Percentiles rank a stretch among this genome's conserved stretches.
Evolutionary conservation across 2,329 filamentous ascomycete genomes (phyloP).

Genomic region (Penicillium digitatum): DNA sequence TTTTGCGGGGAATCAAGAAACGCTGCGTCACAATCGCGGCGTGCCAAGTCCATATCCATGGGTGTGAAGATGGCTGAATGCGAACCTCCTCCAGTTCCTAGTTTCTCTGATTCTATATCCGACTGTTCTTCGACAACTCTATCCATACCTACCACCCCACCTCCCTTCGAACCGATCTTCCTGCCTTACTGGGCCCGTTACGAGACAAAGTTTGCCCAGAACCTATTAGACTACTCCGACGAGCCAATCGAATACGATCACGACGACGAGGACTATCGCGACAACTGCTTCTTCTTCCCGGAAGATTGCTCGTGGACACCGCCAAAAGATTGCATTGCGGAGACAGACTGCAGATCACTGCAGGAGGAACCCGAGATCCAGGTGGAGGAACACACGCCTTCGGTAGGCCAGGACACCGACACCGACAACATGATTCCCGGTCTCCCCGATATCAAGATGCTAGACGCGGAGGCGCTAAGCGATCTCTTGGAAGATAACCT

Average conservation of each 20-base stretch:
- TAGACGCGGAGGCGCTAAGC: conserved; percentile 41
- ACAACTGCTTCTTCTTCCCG: conserved; percentile 45
- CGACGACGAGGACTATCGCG: conserved; percentile 41
- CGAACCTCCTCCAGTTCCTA: conserved; percentile 24
- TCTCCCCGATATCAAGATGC: conserved; percentile 43
- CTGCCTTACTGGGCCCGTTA: conserved; percentile 41
- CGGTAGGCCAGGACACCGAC: conserved; percentile 8
- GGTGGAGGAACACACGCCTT: conserved; percentile 12
- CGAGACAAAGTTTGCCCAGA: conserved; percentile 38
- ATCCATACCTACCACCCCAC: background rate
- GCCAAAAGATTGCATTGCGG: conserved; percentile 29
- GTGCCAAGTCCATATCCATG: conserved; percentile 10
- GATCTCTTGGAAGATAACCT: conserved; percentile 43
- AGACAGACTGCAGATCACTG: conserved; percentile 17
- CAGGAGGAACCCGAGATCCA: conserved; percentile 8
- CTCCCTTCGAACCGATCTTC: conserved; percentile 23
- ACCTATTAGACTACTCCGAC: conserved; percentile 39
- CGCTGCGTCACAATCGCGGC: background rate
- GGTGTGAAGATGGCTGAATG: conserved; percentile 29
- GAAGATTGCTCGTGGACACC: conserved; percentile 43
- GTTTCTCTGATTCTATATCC: conserved; percentile 12
- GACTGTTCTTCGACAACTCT: conserved; percentile 6
- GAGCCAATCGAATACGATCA: conserved; percentile 44
- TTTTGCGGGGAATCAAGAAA: conserved; percentile 5
- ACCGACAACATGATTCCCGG: conserved; percentile 40